Evolutionary conservation across 176 grass and related monocot genomes (phyloP).

Genomic region (Zoysia japonica): DNA sequence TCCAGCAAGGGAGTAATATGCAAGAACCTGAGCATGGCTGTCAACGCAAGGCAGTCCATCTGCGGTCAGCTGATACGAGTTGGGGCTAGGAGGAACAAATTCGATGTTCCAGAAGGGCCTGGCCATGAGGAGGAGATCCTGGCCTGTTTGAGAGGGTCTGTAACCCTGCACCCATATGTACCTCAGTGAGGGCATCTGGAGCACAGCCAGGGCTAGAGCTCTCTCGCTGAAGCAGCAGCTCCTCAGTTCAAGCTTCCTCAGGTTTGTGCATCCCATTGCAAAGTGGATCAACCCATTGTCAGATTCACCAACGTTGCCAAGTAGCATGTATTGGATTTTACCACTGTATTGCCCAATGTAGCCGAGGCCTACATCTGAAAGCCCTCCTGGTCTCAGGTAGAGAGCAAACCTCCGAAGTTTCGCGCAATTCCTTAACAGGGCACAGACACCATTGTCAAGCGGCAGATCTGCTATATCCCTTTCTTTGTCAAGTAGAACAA

Average conservation of each 20-base stretch:
- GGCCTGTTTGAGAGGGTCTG: slow-evolving; percentile 57
- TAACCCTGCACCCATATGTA: slow-evolving; percentile 99
- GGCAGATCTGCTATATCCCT: slow-evolving; percentile 65
- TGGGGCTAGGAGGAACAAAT: slow-evolving; percentile 52
- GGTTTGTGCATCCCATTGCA: slow-evolving; percentile 64
- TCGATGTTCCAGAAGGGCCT: slow-evolving; percentile 94
- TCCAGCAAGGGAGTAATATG: slow-evolving; percentile 87
- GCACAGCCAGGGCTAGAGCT: slow-evolving; percentile 59
- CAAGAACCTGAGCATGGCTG: slow-evolving; percentile 67
- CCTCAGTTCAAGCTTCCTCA: slow-evolving; percentile 82
- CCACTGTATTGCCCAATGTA: slow-evolving; percentile 68
- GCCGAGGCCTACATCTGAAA: slow-evolving; percentile 76
- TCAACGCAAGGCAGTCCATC: slow-evolving; percentile 51
- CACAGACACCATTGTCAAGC: slow-evolving; percentile 79
- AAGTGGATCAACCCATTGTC: slow-evolving; percentile 69
- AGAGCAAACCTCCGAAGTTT: slow-evolving; percentile 78
- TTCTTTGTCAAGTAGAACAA: slow-evolving; percentile 78
- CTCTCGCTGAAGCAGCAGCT: slow-evolving; percentile 89
- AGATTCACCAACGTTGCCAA: slow-evolving; percentile 81
- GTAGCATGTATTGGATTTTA: slow-evolving; percentile 80
- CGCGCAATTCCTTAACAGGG: slow-evolving; percentile 74
- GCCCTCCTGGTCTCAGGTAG: slow-evolving; percentile 81
- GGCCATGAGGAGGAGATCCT: slow-evolving; percentile 67
- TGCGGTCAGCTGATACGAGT: background rate
- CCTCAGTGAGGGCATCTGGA: slow-evolving; percentile 60